These are phyloP conservation scores for Phytophthora sansomeana DNA, from an alignment of 352 stramenopile genomes.

Conservation along the genomic window DNA sequence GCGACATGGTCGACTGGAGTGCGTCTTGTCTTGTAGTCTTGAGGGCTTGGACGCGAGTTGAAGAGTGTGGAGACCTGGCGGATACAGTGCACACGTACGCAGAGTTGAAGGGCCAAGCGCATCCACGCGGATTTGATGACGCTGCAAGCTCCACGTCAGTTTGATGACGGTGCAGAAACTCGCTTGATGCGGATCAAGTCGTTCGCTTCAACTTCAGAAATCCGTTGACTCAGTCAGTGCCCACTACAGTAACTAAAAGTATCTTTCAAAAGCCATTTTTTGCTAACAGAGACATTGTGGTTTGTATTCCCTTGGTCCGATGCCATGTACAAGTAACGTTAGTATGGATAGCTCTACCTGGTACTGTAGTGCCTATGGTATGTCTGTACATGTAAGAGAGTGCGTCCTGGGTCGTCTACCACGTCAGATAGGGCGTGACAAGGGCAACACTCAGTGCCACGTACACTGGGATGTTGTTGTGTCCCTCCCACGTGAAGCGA, in stretches of 20 bases:
- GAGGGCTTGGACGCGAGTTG: slow-evolving; percentile 17
- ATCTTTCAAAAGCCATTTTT: no score
- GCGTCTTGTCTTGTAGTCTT: slow-evolving; percentile 15
- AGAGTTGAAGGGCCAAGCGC: slow-evolving; percentile 29
- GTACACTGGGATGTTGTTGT: slow-evolving; percentile 45
- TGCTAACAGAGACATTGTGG: slow-evolving; percentile 8
- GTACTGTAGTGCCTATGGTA: no score
- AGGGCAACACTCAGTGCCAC: slow-evolving; percentile 35
- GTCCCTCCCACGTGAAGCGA: slow-evolving; percentile 20
- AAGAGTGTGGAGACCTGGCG: slow-evolving; percentile 19
- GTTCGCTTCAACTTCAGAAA: slow-evolving; percentile 22
- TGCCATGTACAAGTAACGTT: not conserved
- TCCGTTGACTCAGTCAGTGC: not conserved
- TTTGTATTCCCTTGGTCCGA: slow-evolving; percentile 20
- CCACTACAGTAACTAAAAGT: not conserved
- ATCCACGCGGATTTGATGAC: slow-evolving; percentile 32
- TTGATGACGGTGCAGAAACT: slow-evolving; percentile 32
- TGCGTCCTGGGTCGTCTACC: slow-evolving; percentile 8
- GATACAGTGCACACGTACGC: slow-evolving; percentile 11
- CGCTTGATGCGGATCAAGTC: not conserved
- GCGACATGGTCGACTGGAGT: slow-evolving; percentile 19
- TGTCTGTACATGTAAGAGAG: slow-evolving; percentile 4
- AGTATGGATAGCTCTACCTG: slow-evolving; percentile 17
- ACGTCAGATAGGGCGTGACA: slow-evolving; percentile 28
- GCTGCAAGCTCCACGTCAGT: slow-evolving; percentile 16